Evolutionary conservation across 1,284 basidiomycete species (phyloP).

Genomic region (Jaminaea rosea): DNA sequence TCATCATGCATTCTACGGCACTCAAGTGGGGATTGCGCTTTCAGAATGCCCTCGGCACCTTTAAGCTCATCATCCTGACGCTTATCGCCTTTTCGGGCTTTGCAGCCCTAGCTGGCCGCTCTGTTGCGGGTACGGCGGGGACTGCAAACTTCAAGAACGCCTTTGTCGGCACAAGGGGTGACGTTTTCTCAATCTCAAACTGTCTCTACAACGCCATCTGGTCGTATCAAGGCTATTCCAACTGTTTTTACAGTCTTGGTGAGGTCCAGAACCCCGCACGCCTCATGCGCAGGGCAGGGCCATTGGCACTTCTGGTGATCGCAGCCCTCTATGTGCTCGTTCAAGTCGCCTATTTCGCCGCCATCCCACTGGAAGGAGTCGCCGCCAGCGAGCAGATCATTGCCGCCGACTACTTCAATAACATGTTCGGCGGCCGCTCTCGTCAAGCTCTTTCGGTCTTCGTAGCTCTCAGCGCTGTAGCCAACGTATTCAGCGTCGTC

Average conservation of each 20-base stretch:
- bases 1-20: slow-evolving; percentile 55
- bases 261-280: slow-evolving; percentile 52
- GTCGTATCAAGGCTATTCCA: slow-evolving; percentile 57
- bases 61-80: slow-evolving; percentile 59
- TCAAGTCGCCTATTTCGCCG: slow-evolving; percentile 52
- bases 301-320: slow-evolving; percentile 53
- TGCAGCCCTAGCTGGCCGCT: slow-evolving; percentile 53
- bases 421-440: slow-evolving; percentile 54
- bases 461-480: slow-evolving; percentile 52
- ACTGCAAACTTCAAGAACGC: slow-evolving; percentile 53
- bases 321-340: slow-evolving; percentile 51
- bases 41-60: slow-evolving; percentile 60
- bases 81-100: slow-evolving; percentile 56
- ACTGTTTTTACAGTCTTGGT: slow-evolving; percentile 55
- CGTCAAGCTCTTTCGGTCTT: slow-evolving; percentile 54
- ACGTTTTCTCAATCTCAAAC: slow-evolving; percentile 35
- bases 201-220: slow-evolving; percentile 51
- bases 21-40: slow-evolving; percentile 58
- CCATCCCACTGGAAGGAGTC: slow-evolving; percentile 53
- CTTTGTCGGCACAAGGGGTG: slow-evolving; percentile 53
- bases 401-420: slow-evolving; percentile 55
- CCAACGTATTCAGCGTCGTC: slow-evolving; percentile 51
- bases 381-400: slow-evolving; percentile 52
- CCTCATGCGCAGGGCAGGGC: slow-evolving; percentile 56
- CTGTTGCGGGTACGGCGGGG: background rate